Base-by-base conservation (phyloP, 1,284 basidiomycete genomes). In the Pulchroboletus neoregius region DNA sequence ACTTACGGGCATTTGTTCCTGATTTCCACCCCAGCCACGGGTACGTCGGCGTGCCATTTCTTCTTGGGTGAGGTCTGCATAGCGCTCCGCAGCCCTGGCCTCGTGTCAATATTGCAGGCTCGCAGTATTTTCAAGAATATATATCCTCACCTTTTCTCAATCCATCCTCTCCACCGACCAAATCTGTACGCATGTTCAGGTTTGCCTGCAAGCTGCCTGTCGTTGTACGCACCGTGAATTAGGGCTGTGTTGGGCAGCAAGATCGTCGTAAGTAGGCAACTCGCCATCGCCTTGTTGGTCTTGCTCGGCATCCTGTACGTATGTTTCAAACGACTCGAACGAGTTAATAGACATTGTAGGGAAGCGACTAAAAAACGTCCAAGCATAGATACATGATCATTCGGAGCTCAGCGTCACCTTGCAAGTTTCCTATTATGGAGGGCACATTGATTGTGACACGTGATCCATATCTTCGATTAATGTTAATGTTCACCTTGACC, bases 141-240 rank as follows among this genome's bases (percentile, higher is more conserved):
- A 31, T 4, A 50, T 18, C 67, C 45, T 2, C 52, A 84, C 87
- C 87, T 76, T 66, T 91, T 91, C 70, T 91, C 87, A 49, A 91
- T 85, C 87, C 87, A 91, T 15, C 80, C 78, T 61, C 75, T 78
- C 87, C 87, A 91, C 50, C 87, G 74, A 31, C 88, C 87, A 58
- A 91, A 89, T 58, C 87, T 87, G 27, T 32, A 13, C 15, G 24
- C 20, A 37, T 22, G 16, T 46, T 38, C 54, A 53, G 39, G 48
- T 32, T 27, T 30, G 6, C n/a, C 5, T 23, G 27, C 28, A 40
- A 31, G 39, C n/a, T 27, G 48, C 24, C 37, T 16, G n/a, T 13
- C 22, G 49, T 39, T 33, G 18, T 15, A 50, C 66, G 54, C 56
- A 67, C 87, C 87, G 82, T 27, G 86, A 89, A 68, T 89, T 89